A percentile compares a stretch with the other conserved stretches of the same genome.
phyloP scores from a whole-genome alignment of 2,329 filamentous ascomycete species.

The Botrytis porri region DNA sequence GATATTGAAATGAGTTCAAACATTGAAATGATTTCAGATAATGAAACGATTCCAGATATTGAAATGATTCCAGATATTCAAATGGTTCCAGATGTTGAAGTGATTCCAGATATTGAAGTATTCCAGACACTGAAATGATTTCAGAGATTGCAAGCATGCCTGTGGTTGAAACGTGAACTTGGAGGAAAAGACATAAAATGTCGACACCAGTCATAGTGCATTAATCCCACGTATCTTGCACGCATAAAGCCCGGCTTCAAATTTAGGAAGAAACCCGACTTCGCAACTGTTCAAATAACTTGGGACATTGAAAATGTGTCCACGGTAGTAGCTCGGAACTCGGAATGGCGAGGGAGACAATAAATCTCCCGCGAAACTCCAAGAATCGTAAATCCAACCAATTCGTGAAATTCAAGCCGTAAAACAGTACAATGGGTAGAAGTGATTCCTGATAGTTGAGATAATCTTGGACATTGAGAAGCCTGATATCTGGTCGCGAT shows the following conservation, averaged over 20 bases:
- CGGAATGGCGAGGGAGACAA: not conserved
- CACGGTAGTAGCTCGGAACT: not conserved
- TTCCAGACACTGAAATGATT: no score
- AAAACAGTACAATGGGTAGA: not conserved
- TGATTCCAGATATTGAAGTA: not conserved
- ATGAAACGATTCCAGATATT: not conserved
- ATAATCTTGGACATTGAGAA: not conserved
- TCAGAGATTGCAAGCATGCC: not conserved
- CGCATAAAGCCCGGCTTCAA: not conserved
- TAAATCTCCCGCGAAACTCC: not conserved
- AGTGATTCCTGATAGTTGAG: not conserved
- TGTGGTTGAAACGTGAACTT: not conserved
- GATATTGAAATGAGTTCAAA: no score
- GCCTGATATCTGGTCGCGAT: constrained; percentile 3
- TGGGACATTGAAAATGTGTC: not conserved
- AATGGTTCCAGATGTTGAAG: not conserved
- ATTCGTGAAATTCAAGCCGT: not conserved
- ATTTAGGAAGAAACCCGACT: not conserved
- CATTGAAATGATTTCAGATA: no score
- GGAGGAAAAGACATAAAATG: not conserved
- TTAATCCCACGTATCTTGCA: not conserved
- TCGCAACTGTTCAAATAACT: not conserved
- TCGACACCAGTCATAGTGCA: not conserved
- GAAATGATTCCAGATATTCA: no score
- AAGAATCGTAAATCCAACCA: not conserved